Evolutionary conservation across 352 stramenopile species (phyloP).

Genomic region (Globisporangium polare): DNA sequence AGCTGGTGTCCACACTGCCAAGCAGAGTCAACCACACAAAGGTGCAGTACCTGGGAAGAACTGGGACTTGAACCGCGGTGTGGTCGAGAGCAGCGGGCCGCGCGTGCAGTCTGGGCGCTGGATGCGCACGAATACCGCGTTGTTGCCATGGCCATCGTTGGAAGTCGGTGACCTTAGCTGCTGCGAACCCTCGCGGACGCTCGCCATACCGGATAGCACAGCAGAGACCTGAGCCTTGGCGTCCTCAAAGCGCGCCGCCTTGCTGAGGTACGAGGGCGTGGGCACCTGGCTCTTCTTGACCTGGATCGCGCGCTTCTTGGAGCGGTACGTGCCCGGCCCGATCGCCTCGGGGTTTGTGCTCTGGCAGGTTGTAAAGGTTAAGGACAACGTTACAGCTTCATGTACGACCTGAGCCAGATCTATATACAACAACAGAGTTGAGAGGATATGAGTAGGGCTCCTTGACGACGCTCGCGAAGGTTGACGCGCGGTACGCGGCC

Average conservation of each 20-base stretch:
- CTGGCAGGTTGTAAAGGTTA: slow-evolving; percentile 3
- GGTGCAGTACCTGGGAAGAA: slow-evolving; percentile 64
- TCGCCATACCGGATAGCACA: slow-evolving; percentile 22
- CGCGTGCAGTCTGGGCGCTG: slow-evolving; percentile 32
- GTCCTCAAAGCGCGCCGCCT: slow-evolving; percentile 51
- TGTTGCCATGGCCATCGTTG: background rate
- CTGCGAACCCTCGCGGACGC: background rate
- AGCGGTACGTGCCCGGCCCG: slow-evolving; percentile 54
- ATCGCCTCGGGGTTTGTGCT: slow-evolving; percentile 45
- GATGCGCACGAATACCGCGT: slow-evolving; percentile 13
- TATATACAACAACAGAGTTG: background rate
- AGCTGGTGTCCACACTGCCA: background rate
- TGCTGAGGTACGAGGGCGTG: slow-evolving; percentile 52
- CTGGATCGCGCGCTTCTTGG: slow-evolving; percentile 51
- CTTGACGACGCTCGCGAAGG: slow-evolving; percentile 68
- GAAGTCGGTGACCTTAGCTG: background rate
- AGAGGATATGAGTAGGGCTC: slow-evolving; percentile 44
- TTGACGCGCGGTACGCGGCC: slow-evolving; percentile 57
- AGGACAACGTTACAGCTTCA: background rate
- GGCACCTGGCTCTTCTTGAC: slow-evolving; percentile 61
- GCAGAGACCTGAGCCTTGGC: slow-evolving; percentile 47
- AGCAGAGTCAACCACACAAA: background rate
- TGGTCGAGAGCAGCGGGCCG: slow-evolving; percentile 52
- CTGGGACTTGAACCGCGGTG: slow-evolving; percentile 62
- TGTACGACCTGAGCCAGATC: background rate